Evolutionary conservation across 306 rosid genomes (phyloP).

Genomic region (Lathyrus oleraceus): DNA sequence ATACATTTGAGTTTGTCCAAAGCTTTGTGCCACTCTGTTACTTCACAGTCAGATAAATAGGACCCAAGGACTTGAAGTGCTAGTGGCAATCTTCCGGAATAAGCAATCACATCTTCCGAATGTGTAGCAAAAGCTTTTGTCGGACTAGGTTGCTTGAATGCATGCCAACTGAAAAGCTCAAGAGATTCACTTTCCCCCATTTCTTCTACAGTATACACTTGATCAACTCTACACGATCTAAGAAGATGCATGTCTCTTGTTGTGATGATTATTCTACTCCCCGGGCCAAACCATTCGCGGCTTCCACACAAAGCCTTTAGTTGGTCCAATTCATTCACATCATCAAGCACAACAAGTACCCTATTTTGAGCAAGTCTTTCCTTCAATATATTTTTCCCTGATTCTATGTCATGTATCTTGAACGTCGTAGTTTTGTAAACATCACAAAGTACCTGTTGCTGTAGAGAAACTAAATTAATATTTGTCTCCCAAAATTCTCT

Average conservation of each 20-base stretch:
- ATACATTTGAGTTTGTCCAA: constrained; percentile 13
- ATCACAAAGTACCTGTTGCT: constrained; percentile 4
- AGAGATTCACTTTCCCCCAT: constrained; percentile 1
- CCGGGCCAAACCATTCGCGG: background rate
- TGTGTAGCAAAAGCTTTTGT: background rate
- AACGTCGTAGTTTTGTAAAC: background rate
- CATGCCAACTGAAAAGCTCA: constrained; percentile 15
- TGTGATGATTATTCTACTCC: constrained; percentile 16
- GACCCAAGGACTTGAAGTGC: constrained; percentile 32
- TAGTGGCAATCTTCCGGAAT: constrained; percentile 21
- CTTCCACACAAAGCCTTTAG: constrained; percentile 10
- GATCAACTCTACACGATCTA: background rate
- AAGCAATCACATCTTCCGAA: background rate
- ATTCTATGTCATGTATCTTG: background rate
- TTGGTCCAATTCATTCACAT: background rate
- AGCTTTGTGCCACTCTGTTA: background rate
- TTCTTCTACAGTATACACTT: background rate
- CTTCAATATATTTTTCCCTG: constrained; percentile 7
- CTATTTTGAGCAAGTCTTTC: background rate
- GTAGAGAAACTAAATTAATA: background rate
- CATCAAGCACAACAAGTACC: constrained; percentile 2
- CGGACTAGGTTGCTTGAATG: constrained; percentile 5
- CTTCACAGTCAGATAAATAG: background rate
- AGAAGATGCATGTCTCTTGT: background rate
- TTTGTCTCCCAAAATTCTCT: background rate